Base-by-base conservation (phyloP, 2,329 filamentous ascomycete genomes). In the Lachnellula arida region DNA sequence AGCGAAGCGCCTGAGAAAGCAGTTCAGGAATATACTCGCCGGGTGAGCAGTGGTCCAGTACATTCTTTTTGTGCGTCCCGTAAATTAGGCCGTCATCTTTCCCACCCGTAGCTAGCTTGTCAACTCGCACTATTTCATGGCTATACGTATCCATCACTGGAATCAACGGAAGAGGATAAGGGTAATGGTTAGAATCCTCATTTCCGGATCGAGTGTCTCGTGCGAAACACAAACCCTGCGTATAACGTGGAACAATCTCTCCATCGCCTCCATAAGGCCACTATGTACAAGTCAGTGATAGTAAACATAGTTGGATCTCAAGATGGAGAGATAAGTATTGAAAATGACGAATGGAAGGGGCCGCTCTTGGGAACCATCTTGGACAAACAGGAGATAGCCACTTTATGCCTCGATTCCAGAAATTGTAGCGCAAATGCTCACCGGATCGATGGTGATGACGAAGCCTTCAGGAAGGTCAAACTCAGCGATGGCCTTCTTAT, bases 211-310 rank as follows among this genome's bases (percentile, higher is more conserved):
- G 49, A 1, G 49, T 74, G 50, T 78, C 74, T 56, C 73, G 72
- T 0, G 78, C 80, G 60, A 82, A 82, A 63, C 77, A 79, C 3
- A 82, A 66, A 1, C 76, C 76, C 64, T 82, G 79, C 64, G 81
- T 79, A 62, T 77, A 81, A 46, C 80, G 74, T 25, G 71, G 67
- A 49, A 75, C 75, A 34, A 77, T 73, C 17, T 78, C 75, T 2
- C 70, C 73, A 14, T 76, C 68, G n/a, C 79, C 78, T 35, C 80
- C 80, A 63, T 82, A 82, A 5, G 79, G 79, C 77, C 77, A 82
- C 32, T 34, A 78, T 64, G 55, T 11, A 42, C 15, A 6, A n/a
- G 39, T 42, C 39, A n/a, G 39, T n/a, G 39, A n/a, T 42, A 11
- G 15, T n/a, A 15, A 15, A 2, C 1, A 7, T 42, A 17, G 5